Conservation (phyloP, 148 eudicot species). For the Rhododendron ovatum region DNA sequence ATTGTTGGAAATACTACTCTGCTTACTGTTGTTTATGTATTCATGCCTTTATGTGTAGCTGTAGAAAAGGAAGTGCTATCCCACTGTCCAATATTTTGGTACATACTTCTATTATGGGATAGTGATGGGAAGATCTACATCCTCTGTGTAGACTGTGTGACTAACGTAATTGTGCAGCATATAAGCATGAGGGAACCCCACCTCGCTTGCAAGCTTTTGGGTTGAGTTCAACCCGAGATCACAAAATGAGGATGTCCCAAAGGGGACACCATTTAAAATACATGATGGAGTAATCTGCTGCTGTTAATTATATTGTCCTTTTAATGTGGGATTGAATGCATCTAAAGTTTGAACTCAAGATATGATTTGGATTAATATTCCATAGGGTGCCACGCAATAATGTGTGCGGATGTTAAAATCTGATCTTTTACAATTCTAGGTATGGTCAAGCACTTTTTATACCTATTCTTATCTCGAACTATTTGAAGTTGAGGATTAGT, state of each 20-base stretch:
- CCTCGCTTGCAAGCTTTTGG: background rate
- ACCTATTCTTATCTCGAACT: background rate
- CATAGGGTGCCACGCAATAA: background rate
- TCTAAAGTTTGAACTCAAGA: background rate
- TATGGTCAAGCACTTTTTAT: background rate
- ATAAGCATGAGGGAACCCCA: background rate
- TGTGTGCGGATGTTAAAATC: background rate
- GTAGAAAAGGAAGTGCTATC: background rate
- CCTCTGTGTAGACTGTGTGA: background rate
- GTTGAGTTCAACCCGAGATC: background rate
- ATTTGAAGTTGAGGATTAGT: background rate
- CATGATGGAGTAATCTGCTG: background rate
- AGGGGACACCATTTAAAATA: background rate
- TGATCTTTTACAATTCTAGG: background rate
- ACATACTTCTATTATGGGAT: background rate
- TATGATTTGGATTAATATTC: background rate
- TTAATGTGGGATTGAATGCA: background rate
- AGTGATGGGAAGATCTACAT: background rate
- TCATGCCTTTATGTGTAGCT: background rate
- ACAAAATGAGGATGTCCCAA: background rate
- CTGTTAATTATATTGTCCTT: background rate
- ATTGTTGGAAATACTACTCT: background rate
- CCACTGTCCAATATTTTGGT: background rate
- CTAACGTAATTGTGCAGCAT: background rate
- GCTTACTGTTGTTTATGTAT: background rate